A percentile compares a stretch with the other conserved stretches of the same genome.
phyloP scores from a whole-genome alignment of 2,329 filamentous ascomycete species.

The Lachnellula suecica region DNA sequence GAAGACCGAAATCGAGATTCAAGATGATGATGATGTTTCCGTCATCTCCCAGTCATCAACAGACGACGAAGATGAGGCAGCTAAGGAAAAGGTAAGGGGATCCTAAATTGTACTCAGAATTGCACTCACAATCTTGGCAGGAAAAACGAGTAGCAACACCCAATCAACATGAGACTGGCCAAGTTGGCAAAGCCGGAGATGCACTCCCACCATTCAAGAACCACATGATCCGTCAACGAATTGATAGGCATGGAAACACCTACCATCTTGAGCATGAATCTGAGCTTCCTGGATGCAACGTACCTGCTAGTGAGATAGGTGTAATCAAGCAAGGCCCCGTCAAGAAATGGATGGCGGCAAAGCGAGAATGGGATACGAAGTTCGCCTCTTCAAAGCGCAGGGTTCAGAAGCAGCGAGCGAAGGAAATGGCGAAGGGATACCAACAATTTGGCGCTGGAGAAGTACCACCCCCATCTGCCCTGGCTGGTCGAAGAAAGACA shows the following conservation, averaged over 20 bases:
- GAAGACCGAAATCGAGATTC: constrained; percentile 74
- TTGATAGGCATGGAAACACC: constrained; percentile 76
- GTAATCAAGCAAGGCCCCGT: constrained; percentile 79
- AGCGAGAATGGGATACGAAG: constrained; percentile 69
- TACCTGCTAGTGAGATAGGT: constrained; percentile 67
- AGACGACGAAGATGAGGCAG: constrained; percentile 33
- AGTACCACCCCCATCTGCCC: constrained; percentile 76
- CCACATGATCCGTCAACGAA: constrained; percentile 89
- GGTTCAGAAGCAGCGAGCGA: constrained; percentile 71
- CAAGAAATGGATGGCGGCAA: constrained; percentile 78
- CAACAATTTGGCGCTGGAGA: constrained; percentile 71
- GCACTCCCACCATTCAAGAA: constrained; percentile 75
- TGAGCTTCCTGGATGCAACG: constrained; percentile 63
- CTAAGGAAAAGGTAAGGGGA: constrained; percentile 27
- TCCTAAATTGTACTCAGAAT: neutral
- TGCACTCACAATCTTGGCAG: no score
- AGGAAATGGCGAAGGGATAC: constrained; percentile 72
- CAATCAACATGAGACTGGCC: constrained; percentile 7
- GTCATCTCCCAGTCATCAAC: constrained; percentile 64
- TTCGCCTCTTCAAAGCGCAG: constrained; percentile 69
- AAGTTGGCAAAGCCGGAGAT: constrained; percentile 86
- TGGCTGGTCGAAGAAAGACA: constrained; percentile 67
- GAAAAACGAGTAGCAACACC: constrained; percentile 10
- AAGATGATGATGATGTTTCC: constrained; percentile 75
- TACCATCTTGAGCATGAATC: constrained; percentile 63